phyloP scores from a whole-genome alignment of 495 filamentous ascomycete species.

The Tuber magnatum region DNA sequence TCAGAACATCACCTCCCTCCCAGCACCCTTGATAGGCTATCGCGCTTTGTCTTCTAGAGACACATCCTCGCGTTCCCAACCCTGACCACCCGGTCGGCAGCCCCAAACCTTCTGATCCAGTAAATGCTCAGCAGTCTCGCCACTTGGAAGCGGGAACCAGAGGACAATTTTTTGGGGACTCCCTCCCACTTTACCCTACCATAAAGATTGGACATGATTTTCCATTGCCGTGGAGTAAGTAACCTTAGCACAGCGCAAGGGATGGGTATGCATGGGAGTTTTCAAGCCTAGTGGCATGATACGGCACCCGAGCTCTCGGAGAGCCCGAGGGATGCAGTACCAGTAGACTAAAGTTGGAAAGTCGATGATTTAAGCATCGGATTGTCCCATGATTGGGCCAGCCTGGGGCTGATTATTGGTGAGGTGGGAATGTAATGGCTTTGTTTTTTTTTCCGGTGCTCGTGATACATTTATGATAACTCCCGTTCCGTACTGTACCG shows the following conservation, averaged over 20 bases:
- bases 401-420: background rate
- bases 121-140: background rate
- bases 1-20: no score
- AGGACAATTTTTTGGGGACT: background rate
- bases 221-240: background rate
- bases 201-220: background rate
- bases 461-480: no score
- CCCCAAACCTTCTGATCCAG: background rate
- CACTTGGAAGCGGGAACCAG: background rate
- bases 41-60: background rate
- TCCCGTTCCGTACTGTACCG: no score
- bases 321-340: background rate
- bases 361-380: background rate
- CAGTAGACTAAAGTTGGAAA: background rate
- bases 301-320: background rate
- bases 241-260: background rate
- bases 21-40: no score
- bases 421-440: background rate
- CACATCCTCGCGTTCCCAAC: background rate
- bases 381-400: background rate
- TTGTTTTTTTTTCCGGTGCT: background rate
- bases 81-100: no score
- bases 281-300: background rate
- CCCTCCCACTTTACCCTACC: no score
- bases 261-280: background rate